Conservation (phyloP, 2,329 filamentous ascomycete species). For the Piedraia hortae region DNA sequence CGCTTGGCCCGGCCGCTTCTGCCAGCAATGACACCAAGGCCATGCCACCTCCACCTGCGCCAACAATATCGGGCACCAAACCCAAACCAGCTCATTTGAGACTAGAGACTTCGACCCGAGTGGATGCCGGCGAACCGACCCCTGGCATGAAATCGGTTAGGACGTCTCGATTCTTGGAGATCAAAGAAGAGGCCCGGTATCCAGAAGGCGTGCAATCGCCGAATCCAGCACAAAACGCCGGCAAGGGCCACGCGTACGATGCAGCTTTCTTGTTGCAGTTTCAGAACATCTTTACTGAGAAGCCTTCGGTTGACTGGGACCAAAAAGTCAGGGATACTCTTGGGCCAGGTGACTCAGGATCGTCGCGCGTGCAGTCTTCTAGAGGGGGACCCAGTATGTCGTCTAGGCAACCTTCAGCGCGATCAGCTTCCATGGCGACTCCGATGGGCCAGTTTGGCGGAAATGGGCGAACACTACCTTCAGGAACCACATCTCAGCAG, state of each 20-base stretch:
- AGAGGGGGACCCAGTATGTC: constrained; percentile 24
- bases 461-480: constrained; percentile 29
- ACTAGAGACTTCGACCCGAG: constrained; percentile 56
- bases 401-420: constrained; percentile 20
- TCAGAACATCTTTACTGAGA: constrained; percentile 85
- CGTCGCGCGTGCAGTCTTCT: constrained; percentile 26
- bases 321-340: constrained; percentile 61
- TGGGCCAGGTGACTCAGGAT: constrained; percentile 37
- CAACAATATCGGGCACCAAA: constrained; percentile 19
- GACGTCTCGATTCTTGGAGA: constrained; percentile 63
- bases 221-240: constrained; percentile 62
- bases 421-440: constrained; percentile 7
- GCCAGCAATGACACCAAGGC: constrained; percentile 6
- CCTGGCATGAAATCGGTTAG: constrained; percentile 82
- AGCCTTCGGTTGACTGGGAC: constrained; percentile 83
- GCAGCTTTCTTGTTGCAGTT: constrained; percentile 89
- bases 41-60: constrained; percentile 6
- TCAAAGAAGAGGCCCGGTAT: constrained; percentile 49
- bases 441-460: constrained; percentile 31
- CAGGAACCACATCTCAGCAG: constrained; percentile 50
- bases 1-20: constrained; percentile 19
- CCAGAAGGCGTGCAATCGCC: constrained; percentile 63
- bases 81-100: constrained; percentile 74
- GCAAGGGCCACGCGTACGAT: constrained; percentile 76
- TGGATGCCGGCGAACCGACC: constrained; percentile 79